Percentiles rank a stretch among this genome's conserved stretches.
Conservation (phyloP, 2,329 filamentous ascomycete species). For the Phyllosticta capitalensis region DNA sequence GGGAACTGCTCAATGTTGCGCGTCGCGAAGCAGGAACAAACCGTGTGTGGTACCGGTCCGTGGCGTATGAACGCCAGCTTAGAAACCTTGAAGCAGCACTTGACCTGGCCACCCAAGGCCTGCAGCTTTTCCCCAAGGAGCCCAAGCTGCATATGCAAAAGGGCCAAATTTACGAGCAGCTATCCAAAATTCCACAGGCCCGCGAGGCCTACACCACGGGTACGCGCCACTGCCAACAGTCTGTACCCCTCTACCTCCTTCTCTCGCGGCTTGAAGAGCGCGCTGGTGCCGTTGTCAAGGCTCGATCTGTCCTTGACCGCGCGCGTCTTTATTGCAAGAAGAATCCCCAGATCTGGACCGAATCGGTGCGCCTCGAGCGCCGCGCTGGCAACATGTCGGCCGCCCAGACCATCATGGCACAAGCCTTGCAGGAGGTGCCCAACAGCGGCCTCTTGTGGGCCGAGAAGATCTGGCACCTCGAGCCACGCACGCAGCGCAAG, state of each 20-base stretch:
- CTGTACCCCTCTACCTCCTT: conserved; percentile 81
- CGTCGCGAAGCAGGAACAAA: conserved; percentile 87
- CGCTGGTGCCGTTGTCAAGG: conserved; percentile 75
- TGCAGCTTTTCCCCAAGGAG: conserved; percentile 75
- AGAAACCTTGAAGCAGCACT: conserved; percentile 72
- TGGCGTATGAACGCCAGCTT: conserved; percentile 81
- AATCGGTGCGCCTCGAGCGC: conserved; percentile 87
- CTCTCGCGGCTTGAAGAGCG: conserved; percentile 82
- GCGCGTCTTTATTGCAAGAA: conserved; percentile 82
- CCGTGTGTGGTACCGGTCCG: conserved; percentile 93
- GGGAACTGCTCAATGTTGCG: conserved; percentile 71
- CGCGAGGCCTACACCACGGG: conserved; percentile 84
- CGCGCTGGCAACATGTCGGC: conserved; percentile 74
- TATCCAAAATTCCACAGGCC: conserved; percentile 71
- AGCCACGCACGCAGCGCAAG: conserved; percentile 84
- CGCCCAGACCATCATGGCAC: conserved; percentile 87
- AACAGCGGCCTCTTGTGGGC: conserved; percentile 81
- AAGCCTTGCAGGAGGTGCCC: conserved; percentile 83
- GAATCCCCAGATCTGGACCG: conserved; percentile 75
- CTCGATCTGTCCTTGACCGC: conserved; percentile 84
- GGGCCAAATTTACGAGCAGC: conserved; percentile 87
- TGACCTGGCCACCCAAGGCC: conserved; percentile 75
- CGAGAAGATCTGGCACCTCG: conserved; percentile 92
- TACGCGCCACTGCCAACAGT: conserved; percentile 75
- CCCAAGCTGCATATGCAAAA: conserved; percentile 98